Evolutionary conservation across 208 protist species (phyloP).

Genomic region (Porcisia hertigi): DNA sequence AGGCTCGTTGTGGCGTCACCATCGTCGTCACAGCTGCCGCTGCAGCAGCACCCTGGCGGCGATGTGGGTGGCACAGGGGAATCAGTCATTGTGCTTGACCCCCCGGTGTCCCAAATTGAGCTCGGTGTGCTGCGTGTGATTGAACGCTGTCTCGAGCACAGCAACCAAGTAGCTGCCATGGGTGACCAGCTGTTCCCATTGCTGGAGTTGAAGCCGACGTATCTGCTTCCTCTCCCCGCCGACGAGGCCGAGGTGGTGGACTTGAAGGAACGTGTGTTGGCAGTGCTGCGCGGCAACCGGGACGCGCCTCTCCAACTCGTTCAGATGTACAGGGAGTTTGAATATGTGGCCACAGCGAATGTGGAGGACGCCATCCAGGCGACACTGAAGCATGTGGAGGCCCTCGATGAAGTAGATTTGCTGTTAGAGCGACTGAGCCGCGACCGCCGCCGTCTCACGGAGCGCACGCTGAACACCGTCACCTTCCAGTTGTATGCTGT

Average conservation of each 20-base stretch:
- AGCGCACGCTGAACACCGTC: conserved; percentile 87
- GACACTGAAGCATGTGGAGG: conserved; percentile 36
- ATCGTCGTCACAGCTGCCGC: neutral
- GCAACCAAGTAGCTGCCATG: conserved; percentile 74
- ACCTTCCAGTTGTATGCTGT: conserved; percentile 91
- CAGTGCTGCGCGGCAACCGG: conserved; percentile 66
- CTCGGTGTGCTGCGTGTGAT: conserved; percentile 63
- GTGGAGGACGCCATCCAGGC: conserved; percentile 55
- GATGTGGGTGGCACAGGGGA: conserved; percentile 15
- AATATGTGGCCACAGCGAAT: conserved; percentile 78
- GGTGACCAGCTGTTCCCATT: conserved; percentile 93
- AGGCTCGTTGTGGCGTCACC: conserved; percentile 45
- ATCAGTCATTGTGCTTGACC: conserved; percentile 61
- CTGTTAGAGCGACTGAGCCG: conserved; percentile 84
- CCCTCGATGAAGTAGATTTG: conserved; percentile 88
- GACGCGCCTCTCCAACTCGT: conserved; percentile 85
- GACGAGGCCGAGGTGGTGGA: conserved; percentile 67
- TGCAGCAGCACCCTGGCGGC: conserved; percentile 1
- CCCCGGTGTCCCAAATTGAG: conserved; percentile 71
- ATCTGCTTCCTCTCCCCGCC: conserved; percentile 48
- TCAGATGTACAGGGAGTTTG: conserved; percentile 91
- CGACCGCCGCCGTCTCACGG: conserved; percentile 75
- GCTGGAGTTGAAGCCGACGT: conserved; percentile 61
- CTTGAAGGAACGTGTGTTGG: conserved; percentile 49
- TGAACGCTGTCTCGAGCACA: conserved; percentile 79